A percentile compares a stretch with the other conserved stretches of the same genome.
phyloP scores from a whole-genome alignment of 495 filamentous ascomycete genomes.

The Tricharina praecox region DNA sequence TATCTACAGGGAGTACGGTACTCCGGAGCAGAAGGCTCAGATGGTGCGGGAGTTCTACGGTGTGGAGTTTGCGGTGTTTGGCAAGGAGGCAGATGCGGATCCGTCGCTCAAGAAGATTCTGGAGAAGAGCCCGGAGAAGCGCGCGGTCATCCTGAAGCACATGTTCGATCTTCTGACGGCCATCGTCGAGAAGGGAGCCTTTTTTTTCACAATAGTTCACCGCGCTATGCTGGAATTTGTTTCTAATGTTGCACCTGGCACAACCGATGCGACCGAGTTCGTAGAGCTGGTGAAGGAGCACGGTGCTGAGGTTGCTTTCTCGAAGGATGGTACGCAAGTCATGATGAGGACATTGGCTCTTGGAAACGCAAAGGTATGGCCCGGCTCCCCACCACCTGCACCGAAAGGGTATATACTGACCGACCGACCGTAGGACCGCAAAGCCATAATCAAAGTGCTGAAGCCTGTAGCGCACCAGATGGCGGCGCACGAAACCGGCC shows the following conservation, averaged over 20 bases:
- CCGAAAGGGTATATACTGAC: no score
- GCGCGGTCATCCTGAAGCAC: constrained; percentile 65
- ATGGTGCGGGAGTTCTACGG: constrained; percentile 95
- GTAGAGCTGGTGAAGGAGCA: constrained; percentile 81
- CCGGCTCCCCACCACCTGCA: no score
- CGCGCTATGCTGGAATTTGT: constrained; percentile 97
- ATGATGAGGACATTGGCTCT: constrained; percentile 67
- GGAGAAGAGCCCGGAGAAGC: constrained; percentile 61
- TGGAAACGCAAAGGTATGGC: constrained; percentile 54
- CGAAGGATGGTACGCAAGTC: constrained; percentile 65
- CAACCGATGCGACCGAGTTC: constrained; percentile 67
- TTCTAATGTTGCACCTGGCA: constrained; percentile 55
- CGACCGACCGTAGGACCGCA: constrained; percentile 66
- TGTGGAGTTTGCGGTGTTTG: constrained; percentile 74
- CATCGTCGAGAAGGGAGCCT: constrained; percentile 85
- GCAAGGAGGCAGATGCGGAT: constrained; percentile 30
- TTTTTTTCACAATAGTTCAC: constrained; percentile 89
- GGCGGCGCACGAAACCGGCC: constrained; percentile 65
- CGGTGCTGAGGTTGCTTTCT: constrained; percentile 92
- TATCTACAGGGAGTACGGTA: constrained; percentile 74
- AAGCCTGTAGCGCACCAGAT: constrained; percentile 59
- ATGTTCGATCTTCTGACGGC: constrained; percentile 72
- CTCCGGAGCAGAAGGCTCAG: constrained; percentile 60
- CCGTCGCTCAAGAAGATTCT: constrained; percentile 51
- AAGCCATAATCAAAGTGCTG: constrained; percentile 67